These are phyloP conservation scores for Fusarium armeniacum DNA, from an alignment of 2,329 filamentous ascomycete genomes.

Conservation along the genomic window DNA sequence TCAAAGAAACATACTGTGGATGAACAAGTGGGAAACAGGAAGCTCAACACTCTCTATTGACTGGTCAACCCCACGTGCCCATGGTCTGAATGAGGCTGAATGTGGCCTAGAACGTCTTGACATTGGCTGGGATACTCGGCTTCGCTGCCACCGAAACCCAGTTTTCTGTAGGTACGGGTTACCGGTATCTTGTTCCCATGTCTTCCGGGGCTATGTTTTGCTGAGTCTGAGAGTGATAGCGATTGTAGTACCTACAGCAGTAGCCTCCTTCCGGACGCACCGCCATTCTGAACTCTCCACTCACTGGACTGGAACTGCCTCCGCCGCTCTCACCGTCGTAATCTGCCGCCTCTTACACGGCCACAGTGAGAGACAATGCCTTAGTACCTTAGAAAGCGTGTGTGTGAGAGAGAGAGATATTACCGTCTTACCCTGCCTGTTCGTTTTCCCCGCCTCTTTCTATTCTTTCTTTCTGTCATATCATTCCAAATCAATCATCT, in stretches of 20 bases:
- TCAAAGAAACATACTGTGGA: conserved; percentile 23
- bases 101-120: conserved; percentile 48
- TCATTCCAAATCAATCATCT: conserved; percentile 21
- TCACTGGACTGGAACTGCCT: conserved; percentile 38
- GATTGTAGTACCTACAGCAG: conserved; percentile 7
- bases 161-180: conserved; percentile 29
- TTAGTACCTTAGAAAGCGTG: background rate
- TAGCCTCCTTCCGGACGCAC: conserved; percentile 32
- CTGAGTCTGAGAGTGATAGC: conserved; percentile 27
- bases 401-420: conserved; percentile 17
- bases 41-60: conserved; percentile 21
- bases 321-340: conserved; percentile 51
- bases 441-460: conserved; percentile 11
- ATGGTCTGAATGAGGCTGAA: conserved; percentile 50
- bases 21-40: conserved; percentile 24
- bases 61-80: conserved; percentile 46
- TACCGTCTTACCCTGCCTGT: conserved; percentile 25
- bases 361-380: conserved; percentile 22
- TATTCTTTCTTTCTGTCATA: background rate
- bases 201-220: conserved; percentile 16
- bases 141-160: conserved; percentile 43
- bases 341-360: conserved; percentile 49
- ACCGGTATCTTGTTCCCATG: conserved; percentile 18
- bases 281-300: conserved; percentile 38
- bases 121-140: conserved; percentile 38